These are phyloP conservation scores for Mycena citricolor DNA, from an alignment of 1,284 basidiomycete species.

Conservation along the genomic window DNA sequence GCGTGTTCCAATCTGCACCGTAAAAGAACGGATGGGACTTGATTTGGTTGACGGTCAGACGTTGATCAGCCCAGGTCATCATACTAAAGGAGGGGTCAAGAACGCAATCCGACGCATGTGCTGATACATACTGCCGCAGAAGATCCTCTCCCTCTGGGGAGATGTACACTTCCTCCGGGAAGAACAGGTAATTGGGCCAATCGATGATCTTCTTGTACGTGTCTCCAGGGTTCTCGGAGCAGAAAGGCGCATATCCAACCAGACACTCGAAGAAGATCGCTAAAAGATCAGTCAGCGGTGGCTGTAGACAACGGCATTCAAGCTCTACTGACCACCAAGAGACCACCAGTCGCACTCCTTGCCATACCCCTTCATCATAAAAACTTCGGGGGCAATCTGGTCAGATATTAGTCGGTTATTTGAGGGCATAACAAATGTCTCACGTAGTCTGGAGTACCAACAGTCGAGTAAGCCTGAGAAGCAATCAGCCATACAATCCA, in stretches of 20 bases:
- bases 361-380: constrained; percentile 95
- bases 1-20: constrained; percentile 91
- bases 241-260: constrained; percentile 97
- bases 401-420: background rate
- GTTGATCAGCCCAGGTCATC: constrained; percentile 82
- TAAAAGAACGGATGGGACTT: constrained; percentile 96
- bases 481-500: background rate
- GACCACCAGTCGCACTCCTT: constrained; percentile 99
- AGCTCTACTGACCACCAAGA: constrained; percentile 80
- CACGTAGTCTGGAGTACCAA: constrained; percentile 85
- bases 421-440: constrained; percentile 16
- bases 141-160: constrained; percentile 92
- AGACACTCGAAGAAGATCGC: constrained; percentile 99
- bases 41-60: constrained; percentile 85
- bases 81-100: constrained; percentile 45
- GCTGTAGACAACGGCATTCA: background rate
- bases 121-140: constrained; percentile 65
- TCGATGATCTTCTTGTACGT: constrained; percentile 99
- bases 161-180: constrained; percentile 96
- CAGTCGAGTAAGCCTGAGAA: constrained; percentile 90
- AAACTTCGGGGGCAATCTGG: constrained; percentile 98
- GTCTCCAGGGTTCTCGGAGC: constrained; percentile 95
- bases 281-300: background rate
- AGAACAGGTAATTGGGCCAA: constrained; percentile 87
- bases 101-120: background rate